A percentile compares a stretch with the other conserved stretches of the same genome.
phyloP scores from a whole-genome alignment of 345 rosid genomes.

The Litchi chinensis region DNA sequence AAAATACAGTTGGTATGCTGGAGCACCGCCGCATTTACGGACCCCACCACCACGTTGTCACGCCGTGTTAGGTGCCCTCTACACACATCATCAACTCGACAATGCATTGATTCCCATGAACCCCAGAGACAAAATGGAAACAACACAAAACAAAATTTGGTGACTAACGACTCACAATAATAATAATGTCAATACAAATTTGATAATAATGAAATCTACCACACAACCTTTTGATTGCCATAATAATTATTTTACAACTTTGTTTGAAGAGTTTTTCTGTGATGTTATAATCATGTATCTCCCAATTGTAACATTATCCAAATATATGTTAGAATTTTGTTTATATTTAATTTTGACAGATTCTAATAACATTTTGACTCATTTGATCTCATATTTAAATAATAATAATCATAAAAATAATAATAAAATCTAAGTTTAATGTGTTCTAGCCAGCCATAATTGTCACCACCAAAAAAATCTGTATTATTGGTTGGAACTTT shows the following conservation, averaged over 20 bases:
- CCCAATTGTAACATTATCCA: too few species aligned
- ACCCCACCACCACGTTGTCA: not conserved
- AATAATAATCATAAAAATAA: not conserved
- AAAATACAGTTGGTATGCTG: not conserved
- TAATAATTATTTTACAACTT: too few species aligned
- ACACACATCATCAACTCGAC: not conserved
- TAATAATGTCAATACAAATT: too few species aligned
- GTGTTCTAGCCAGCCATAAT: not conserved
- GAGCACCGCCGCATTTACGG: not conserved
- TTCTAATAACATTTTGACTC: too few species aligned
- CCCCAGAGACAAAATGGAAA: not conserved
- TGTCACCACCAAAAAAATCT: not conserved
- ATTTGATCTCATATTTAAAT: too few species aligned
- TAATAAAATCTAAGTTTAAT: not conserved
- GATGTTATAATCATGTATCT: too few species aligned
- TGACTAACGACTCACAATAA: too few species aligned
- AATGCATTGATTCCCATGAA: not conserved
- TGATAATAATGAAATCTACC: too few species aligned
- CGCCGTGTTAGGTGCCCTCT: conserved; percentile 7
- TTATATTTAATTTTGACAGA: too few species aligned
- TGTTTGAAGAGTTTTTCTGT: too few species aligned
- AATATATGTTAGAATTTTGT: too few species aligned
- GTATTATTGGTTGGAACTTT: not conserved
- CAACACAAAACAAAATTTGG: not conserved
- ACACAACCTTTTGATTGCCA: too few species aligned